Conservation (phyloP, 2,329 filamentous ascomycete species). For the Aspergillus felis region DNA sequence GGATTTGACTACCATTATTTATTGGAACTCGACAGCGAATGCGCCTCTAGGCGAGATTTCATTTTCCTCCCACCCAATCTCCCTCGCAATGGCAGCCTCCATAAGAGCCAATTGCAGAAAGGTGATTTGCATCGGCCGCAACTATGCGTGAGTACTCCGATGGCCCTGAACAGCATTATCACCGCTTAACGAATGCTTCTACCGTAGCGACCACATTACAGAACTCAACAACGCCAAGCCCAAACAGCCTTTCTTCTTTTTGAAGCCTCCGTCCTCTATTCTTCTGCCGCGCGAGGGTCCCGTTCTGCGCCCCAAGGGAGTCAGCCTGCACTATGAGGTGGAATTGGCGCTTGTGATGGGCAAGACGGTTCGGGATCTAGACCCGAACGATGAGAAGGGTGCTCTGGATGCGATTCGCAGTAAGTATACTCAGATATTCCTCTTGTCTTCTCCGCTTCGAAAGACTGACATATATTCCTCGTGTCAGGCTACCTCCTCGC, state of each 20-base stretch:
- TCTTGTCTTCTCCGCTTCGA: too few relatives aligned
- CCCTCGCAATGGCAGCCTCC: conserved; percentile 35
- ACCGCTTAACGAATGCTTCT: conserved; percentile 2
- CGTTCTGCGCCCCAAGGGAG: conserved; percentile 75
- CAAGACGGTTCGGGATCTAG: conserved; percentile 71
- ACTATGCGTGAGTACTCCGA: conserved; percentile 72
- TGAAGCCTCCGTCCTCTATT: conserved; percentile 87
- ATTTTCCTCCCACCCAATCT: background rate
- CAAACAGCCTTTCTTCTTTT: conserved; percentile 98
- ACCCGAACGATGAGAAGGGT: conserved; percentile 67
- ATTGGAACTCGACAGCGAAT: background rate
- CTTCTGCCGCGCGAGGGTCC: conserved; percentile 74
- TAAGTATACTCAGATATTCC: conserved; percentile 33
- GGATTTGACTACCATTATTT: background rate
- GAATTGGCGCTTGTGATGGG: conserved; percentile 89
- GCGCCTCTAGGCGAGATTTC: background rate
- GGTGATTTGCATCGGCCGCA: conserved; percentile 89
- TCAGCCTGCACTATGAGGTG: conserved; percentile 89
- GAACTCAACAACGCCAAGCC: conserved; percentile 85
- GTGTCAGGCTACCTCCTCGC: conserved; percentile 73
- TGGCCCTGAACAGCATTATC: background rate
- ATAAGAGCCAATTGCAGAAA: conserved; percentile 59
- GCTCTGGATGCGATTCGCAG: conserved; percentile 79
- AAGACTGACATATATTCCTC: too few relatives aligned
- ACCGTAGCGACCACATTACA: conserved; percentile 75